Base-by-base conservation (phyloP, 177 flowering plant genomes). In the Vitis hybrid region DNA sequence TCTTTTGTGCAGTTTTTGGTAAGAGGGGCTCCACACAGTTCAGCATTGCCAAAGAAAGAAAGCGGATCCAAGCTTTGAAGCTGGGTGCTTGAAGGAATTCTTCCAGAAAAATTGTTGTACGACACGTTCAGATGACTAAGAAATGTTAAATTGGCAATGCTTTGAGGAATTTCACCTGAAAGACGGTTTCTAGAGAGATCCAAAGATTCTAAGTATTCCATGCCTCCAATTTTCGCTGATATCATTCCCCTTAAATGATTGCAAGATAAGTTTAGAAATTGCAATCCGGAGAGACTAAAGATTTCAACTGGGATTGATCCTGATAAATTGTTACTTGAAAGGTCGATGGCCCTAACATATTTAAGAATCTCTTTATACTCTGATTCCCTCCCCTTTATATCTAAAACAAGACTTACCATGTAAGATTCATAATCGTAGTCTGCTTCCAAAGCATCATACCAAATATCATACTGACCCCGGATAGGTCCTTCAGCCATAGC, bases 91-190 rank as follows among this genome's bases (percentile, higher is more conserved):
- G 22, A 17, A 15, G 83, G 78, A 24, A 77, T 80, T 54, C 17
- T 73, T 1, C 84, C 80, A 0, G 64, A 64, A 58, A 77, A 68
- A 7, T 66, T 71, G 69, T 82, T 82, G 49, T 50, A 4, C 13
- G 81, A 73, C 64, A 82, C n/a, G 62, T 79, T 19, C 61, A 82
- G 58, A 4, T n/a, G 2, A 33, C 18, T n/a, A 10, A 80, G 64
- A 19, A 14, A 77, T 15, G 2, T 51, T 12, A 72, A 51, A 4
- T 15, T 50, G 1, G 54, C 0, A 0, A 65, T 19, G 31, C 31
- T 71, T 49, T 14, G 74, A 62, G 71, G 73, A 60, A 70, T 72
- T 52, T 24, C 44, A 12, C 75, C 70, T 3, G 65, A 59, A 7
- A 72, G 52, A 2, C 1, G 14, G 11, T 72, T 66, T 10, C 1